Conservation (phyloP, 108 stramenopile species). For the Discostella stelligeroides region DNA sequence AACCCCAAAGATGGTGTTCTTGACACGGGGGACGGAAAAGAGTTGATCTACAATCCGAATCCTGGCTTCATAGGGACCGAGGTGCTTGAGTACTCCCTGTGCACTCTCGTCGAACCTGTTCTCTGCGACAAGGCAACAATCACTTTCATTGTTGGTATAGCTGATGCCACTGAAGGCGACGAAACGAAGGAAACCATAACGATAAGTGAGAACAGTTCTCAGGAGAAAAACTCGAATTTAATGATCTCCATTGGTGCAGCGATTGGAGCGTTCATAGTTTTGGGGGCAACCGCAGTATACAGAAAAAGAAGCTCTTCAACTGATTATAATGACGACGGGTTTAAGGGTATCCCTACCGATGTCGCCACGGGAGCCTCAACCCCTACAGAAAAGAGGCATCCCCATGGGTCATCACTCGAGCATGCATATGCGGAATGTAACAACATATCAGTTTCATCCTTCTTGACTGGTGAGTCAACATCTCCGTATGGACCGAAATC, state of each 20-base stretch:
- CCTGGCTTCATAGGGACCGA: slow-evolving; percentile 18
- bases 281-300: slow-evolving; percentile 2
- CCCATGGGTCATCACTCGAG: background rate
- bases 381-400: background rate
- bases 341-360: background rate
- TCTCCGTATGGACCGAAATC: background rate
- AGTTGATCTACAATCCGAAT: slow-evolving; percentile 20
- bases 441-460: slow-evolving; percentile 5
- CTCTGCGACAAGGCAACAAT: slow-evolving; percentile 17
- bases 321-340: background rate
- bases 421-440: background rate
- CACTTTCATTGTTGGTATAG: slow-evolving; percentile 4
- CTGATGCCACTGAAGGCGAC: background rate
- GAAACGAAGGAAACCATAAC: background rate
- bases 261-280: slow-evolving; percentile 5
- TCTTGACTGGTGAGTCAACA: slow-evolving; percentile 6
- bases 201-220: background rate
- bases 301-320: background rate
- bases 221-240: background rate
- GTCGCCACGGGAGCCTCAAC: background rate
- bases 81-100: slow-evolving; percentile 19
- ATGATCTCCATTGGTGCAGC: background rate
- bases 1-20: slow-evolving; percentile 9
- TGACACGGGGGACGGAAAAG: background rate
- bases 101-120: background rate